Evolutionary conservation across 129 eudicot species (phyloP), one percentile per base, ranked within the genome.

Genomic region (Saussurea involucrata): DNA sequence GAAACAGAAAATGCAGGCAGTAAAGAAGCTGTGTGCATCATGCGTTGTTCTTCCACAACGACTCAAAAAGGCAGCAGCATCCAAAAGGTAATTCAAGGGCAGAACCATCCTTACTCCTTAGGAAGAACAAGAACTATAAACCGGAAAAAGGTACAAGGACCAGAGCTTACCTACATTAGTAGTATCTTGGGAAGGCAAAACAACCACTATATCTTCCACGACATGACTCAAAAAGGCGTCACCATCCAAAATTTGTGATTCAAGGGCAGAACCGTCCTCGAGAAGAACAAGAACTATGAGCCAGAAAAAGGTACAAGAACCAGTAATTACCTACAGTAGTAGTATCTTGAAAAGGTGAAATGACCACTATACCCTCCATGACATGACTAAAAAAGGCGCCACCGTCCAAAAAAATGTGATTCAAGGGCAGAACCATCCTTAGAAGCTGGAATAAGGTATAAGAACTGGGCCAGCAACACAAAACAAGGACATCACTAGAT

Each of bases 391-490:
- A 80, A 67, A 49, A 70, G 33, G 76, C 42, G 17, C 71, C 80
- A 40, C 58, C 71, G 49, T 69, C 82, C 71, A 83, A 55, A 58
- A 58, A 40, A 6, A 17, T 53, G 64, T 65, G 58, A 76, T 58
- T 69, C 66, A 72, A 58, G 72, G 76, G 83, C 65, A 53, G 66
- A 68, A 78, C 78, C 82, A 32, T 75, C 68, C 69, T 58, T 12
- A 24, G 61, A 69, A 29, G 58, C 85, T 17, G 70, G 66, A 32
- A 77, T 34, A 77, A 22, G 67, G 65, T 78, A 66, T 12, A 21
- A 63, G 60, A 64, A 77, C 75, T 73, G 61, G 40, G 75, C 40
- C 63, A 20, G 32, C 53, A 83, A 44, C 17, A 69, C 27, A 66
- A 68, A 40, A 49, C 34, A 57, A 61, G 77, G 69, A 80, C 77